Base-by-base conservation (phyloP, 208 protist genomes). In the Leishmania braziliensis region DNA sequence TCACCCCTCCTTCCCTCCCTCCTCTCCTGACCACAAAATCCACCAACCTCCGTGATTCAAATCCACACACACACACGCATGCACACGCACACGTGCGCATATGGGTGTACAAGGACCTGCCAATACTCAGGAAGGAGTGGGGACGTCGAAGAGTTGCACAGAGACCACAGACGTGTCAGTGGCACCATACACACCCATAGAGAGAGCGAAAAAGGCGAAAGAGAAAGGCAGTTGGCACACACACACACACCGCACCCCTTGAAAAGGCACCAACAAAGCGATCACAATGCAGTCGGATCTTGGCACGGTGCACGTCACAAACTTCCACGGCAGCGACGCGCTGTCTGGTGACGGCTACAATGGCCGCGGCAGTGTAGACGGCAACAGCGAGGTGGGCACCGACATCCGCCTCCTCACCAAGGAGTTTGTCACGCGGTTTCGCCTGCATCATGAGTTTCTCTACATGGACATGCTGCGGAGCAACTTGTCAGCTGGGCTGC, bases 381-480 rank as follows among this genome's bases (percentile, higher is more conserved):
- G 78, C 58, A 84, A 77, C 46, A n/a, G 43, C 63, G 80, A 77
- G 4, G 75, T 18, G 50, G 80, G 86, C 46, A 84, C 88, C 0
- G 95, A 96, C 65, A 80, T 95, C 20, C 91, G 90, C 39, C 85
- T 96, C 1, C 84, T 98, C 39, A 83, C 89, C n/a, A 91, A 91
- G 78, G 90, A 94, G 65, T 96, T 98, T 79, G 69, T 98, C 62
- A 89, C 84, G 39, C 89, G 91, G 48, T 97, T 95, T 80, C 90
- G 91, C 75, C 90, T 97, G 51, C 87, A 93, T 20, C 87, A 94
- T 75, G 88, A 87, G 71, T 96, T 96, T 69, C 56, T 97, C 43
- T 98, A 98, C 86, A 96, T 95, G 88, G 85, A 91, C 54, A 92
- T 95, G 91, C 88, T 98, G 58, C 93, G 93, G 51, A 65, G 84